Evolutionary conservation across 108 stramenopile species (phyloP).

Genomic region (Mediolabrus comicus): DNA sequence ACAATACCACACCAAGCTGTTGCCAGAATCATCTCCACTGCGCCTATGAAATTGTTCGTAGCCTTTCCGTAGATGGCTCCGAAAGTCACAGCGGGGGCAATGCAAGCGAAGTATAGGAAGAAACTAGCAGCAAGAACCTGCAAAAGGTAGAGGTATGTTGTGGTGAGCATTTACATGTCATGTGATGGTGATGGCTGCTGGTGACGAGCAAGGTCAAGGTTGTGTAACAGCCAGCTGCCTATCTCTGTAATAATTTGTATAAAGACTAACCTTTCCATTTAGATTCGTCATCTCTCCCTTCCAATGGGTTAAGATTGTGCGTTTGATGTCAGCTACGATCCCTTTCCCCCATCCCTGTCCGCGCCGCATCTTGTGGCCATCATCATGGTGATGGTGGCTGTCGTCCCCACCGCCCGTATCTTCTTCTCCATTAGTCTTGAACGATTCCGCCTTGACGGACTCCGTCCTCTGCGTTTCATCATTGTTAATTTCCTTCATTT

Average conservation of each 20-base stretch:
- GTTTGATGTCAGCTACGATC: slow-evolving; percentile 34
- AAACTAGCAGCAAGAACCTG: slow-evolving; percentile 50
- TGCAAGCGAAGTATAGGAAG: slow-evolving; percentile 78
- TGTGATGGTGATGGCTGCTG: no score
- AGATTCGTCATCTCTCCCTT: slow-evolving; percentile 54
- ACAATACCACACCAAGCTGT: slow-evolving; percentile 49
- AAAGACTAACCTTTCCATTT: slow-evolving; percentile 31
- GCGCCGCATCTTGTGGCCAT: neutral
- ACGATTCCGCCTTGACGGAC: neutral
- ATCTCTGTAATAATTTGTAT: no score
- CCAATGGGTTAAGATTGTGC: slow-evolving; percentile 16
- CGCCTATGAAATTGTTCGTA: slow-evolving; percentile 64
- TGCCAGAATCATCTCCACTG: slow-evolving; percentile 44
- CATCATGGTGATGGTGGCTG: neutral
- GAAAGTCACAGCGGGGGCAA: slow-evolving; percentile 77
- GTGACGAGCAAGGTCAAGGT: no score
- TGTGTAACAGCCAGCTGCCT: no score
- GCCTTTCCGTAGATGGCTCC: slow-evolving; percentile 51
- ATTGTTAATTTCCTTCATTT: no score
- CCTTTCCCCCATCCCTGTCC: slow-evolving; percentile 44
- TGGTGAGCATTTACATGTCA: no score
- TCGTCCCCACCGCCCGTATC: neutral
- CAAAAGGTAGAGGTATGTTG: neutral
- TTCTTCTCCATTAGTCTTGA: no score
- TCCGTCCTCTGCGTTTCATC: neutral